Evolutionary conservation across 768 basidiomycete genomes (phyloP), one percentile per base, ranked within the genome.

Genomic region (Hydnomerulius pinastri): DNA sequence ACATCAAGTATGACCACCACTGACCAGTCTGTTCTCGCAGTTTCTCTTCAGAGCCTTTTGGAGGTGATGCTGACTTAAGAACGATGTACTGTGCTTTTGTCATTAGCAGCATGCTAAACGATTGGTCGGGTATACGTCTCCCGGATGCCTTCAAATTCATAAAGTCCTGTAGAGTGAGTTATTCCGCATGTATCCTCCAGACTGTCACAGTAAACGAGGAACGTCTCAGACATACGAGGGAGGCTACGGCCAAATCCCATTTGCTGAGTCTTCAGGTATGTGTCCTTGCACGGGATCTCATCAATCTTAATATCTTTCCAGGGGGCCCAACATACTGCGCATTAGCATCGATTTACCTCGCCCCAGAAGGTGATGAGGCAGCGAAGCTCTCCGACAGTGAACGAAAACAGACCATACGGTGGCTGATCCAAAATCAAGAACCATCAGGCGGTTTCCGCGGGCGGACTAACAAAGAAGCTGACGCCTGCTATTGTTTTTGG

Each of bases 401-500:
- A 54, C 77, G 74, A 37, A 60, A 71, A 8, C 65, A 71, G 37
- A 90, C 91, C 0, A 71, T 89, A 24, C 74, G 84, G 24, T 98
- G 94, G 93, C 73, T 95, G 1, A 53, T 85, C 13, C 79, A 83
- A 38, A 89, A 87, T 43, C 93, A 70, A 63, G 74, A 80, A 39
- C 53, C 60, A 0, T 74, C 75, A 0, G 92, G 92, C 0, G 96
- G 96, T 0, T 97, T 93, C 63, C 75, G 87, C 57, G 96, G 96
- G 2, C 79, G 96, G 20, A 92, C 92, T 2, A 86, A 83, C 50
- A 99, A 99, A 71, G 74, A 78, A 4, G 80, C 87, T 5, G 96
- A 98, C 56, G 90, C 93, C 3, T 99, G 96, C 66, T 99, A 99
- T 68, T 91, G 90, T 56, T 98, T 97, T 68, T 99, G 96, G 96